Evolutionary conservation across 352 stramenopile species (phyloP), one percentile per base, ranked within the genome.

Genomic region (Albugo candida): DNA sequence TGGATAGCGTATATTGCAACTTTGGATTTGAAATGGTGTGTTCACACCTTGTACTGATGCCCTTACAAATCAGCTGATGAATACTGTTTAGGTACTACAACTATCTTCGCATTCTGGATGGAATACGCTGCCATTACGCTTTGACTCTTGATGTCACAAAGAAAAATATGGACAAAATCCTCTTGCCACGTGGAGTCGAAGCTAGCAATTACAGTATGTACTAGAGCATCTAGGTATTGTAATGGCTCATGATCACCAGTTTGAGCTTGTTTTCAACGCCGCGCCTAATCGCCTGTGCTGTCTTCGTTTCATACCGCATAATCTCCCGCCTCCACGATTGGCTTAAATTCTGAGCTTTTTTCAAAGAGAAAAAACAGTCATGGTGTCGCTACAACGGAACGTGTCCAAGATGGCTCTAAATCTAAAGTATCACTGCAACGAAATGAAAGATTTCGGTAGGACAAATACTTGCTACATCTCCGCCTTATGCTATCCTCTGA

Each of bases 81-180:
- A 19, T 2, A 11, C 2, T 51, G 35, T 51, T 48, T 20, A 43
- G 46, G 46, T 82, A 73, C 50, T 82, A 79, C 36, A 83, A 86
- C 59, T 54, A 87, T 14, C 61, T 62, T 47, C 67, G 69, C 39
- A 59, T 62, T 13, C 64, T 91, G 6, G 74, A 87, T 48, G 69
- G 55, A 37, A 61, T 91, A 55, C 71, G 72, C 37, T 74, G 87
- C 54, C 65, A 81, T 47, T 91, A 91, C 61, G 69, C 67, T 2
- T 56, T 83, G 45, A 73, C 68, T 24, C 62, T 60, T 41, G 74
- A 91, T 58, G 52, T 78, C 27, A 64, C 87, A 43, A 48, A 65
- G 41, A 85, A 84, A 58, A 91, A 86, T 64, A 74, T 74, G 53
- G 60, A 76, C 51, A 91, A 91, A 61, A 81, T 91, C 60, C 51